Evolutionary conservation across 139 green algal species (phyloP), one percentile per base, ranked within the genome.

Genomic region (Ostreobium quekettii): DNA sequence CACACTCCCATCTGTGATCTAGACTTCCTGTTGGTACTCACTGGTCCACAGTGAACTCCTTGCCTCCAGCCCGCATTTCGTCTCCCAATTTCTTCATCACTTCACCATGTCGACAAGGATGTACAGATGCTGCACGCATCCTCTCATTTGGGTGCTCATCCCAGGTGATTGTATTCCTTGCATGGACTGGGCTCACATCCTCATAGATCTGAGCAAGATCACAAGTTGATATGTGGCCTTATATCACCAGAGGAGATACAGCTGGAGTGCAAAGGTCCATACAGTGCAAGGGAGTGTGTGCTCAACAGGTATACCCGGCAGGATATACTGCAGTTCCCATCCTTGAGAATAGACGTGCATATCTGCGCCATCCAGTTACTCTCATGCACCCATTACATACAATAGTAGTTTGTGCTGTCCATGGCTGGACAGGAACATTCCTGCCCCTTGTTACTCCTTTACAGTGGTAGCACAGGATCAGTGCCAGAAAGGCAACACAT

Each of bases 151-250:
- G 90, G 79, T 93, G 89, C 4, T 80, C 70, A 48, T 97, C 90
- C 33, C 92, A 73, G 1, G 90, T 96, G 36, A 96, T 84, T 33
- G 90, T 97, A 78, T 95, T 93, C 37, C 82, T 78, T 15, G 86
- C 90, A 62, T 95, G 87, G 69, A 93, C 87, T 65, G 84, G 78
- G 28, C 68, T 84, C 30, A 96, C 84, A 64, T 96, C 90, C 70
- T 95, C 83, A 36, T 92, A 60, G 36, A 96, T 77, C 87, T 93
- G 79, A 33, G 29, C 67, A 37, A 36, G n/a, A 19, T 62, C 6
- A 26, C 39, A 56, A 8, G 11, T 53, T 53, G 22, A 67, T 36
- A 7, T 7, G 36, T 47, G 15, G 28, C 26, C 11, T 7, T 6
- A 19, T n/a, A n/a, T n/a, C n/a, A n/a, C n/a, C n/a, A n/a, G n/a